Conservation (phyloP, 805 yeast genomes). For the Ogataea siamensis region DNA sequence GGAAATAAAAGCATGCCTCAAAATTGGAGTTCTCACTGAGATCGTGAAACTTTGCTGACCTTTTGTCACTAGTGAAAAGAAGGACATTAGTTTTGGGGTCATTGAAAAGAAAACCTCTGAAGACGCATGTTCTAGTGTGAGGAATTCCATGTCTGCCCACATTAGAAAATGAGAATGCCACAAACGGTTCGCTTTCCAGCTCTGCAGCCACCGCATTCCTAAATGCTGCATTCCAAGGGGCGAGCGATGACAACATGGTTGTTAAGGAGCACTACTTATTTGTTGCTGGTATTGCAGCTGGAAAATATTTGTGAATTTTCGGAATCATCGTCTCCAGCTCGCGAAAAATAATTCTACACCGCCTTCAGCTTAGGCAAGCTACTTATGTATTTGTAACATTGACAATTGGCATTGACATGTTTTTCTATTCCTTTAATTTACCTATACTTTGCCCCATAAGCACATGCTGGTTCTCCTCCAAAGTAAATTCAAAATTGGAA, state of each 20-base stretch:
- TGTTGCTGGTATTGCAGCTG: neutral
- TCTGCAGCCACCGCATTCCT: slow-evolving; percentile 51
- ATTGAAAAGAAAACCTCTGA: slow-evolving; percentile 71
- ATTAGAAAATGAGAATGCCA: slow-evolving; percentile 67
- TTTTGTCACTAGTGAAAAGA: slow-evolving; percentile 66
- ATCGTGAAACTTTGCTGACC: slow-evolving; percentile 63
- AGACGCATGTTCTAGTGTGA: slow-evolving; percentile 65
- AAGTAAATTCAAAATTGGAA: slow-evolving; percentile 63
- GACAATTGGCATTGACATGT: too few relatives aligned
- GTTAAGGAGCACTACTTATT: neutral
- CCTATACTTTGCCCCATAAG: slow-evolving; percentile 85
- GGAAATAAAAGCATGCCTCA: slow-evolving; percentile 78
- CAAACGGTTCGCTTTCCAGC: slow-evolving; percentile 45
- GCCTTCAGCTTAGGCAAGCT: too few relatives aligned
- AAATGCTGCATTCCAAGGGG: slow-evolving; percentile 77
- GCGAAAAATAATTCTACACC: neutral
- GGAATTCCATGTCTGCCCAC: slow-evolving; percentile 57
- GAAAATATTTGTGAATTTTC: slow-evolving; percentile 2
- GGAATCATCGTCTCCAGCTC: neutral
- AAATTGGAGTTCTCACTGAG: slow-evolving; percentile 49
- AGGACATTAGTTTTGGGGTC: slow-evolving; percentile 66
- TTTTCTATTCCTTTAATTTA: neutral
- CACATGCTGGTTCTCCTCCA: slow-evolving; percentile 72
- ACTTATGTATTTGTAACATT: too few relatives aligned
- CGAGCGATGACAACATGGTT: slow-evolving; percentile 38